A percentile compares a stretch with the other conserved stretches of the same genome.
Conservation (phyloP, 2,329 filamentous ascomycete species). For the Huntiella decipiens region DNA sequence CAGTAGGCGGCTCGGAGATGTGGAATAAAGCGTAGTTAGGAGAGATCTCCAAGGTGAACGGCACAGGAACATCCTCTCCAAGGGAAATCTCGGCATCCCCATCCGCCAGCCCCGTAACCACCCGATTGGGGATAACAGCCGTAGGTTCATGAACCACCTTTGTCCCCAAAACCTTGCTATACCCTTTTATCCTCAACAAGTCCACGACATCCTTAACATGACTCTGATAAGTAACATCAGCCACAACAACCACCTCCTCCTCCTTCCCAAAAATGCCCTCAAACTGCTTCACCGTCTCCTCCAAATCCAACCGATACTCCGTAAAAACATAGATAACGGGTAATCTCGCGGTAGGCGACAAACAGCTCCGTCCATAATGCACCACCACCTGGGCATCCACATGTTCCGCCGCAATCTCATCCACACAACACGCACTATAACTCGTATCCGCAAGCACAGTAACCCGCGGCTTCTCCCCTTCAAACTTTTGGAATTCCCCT, state of each 20-base stretch:
- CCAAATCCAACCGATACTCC: constrained; percentile 44
- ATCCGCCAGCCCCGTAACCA: background rate
- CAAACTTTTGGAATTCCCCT: constrained; percentile 6
- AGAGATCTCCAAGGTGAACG: constrained; percentile 26
- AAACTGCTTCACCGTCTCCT: constrained; percentile 40
- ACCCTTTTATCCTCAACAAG: constrained; percentile 43
- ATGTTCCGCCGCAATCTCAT: constrained; percentile 91
- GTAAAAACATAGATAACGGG: constrained; percentile 90
- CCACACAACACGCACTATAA: constrained; percentile 91
- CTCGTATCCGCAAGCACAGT: constrained; percentile 90
- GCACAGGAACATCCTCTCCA: background rate
- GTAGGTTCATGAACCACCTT: constrained; percentile 59
- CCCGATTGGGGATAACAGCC: constrained; percentile 65
- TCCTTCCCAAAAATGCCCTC: constrained; percentile 44
- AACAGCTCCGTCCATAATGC: constrained; percentile 81
- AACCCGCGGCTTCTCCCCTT: constrained; percentile 25
- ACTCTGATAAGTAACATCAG: constrained; percentile 70
- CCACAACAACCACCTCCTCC: constrained; percentile 56
- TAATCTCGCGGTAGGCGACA: constrained; percentile 72
- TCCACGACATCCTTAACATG: constrained; percentile 44
- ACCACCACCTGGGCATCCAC: constrained; percentile 78
- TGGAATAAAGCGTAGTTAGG: constrained; percentile 63
- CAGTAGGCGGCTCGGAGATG: constrained; percentile 59
- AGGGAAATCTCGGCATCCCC: background rate
- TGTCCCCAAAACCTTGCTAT: constrained; percentile 49